Evolutionary conservation across 768 basidiomycete genomes (phyloP).

Genomic region (Kwoniella sp.): DNA sequence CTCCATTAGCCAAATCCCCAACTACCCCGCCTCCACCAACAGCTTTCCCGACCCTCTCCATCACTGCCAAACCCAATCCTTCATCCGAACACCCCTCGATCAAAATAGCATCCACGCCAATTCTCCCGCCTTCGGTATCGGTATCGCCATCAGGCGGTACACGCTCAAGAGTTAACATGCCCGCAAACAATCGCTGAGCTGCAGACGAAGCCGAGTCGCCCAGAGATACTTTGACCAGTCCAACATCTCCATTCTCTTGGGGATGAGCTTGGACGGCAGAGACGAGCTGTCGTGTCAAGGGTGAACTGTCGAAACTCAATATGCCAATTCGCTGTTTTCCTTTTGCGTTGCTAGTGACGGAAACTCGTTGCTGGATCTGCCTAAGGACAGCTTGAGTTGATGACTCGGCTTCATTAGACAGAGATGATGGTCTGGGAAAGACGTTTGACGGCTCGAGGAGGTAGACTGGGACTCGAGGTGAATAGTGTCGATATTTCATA

Average conservation of each 20-base stretch:
- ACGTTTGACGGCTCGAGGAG: conserved; percentile 60
- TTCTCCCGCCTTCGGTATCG: not conserved
- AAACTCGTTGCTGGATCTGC: conserved; percentile 5
- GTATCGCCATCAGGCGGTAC: not conserved
- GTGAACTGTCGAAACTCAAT: conserved; percentile 45
- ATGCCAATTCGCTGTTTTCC: conserved; percentile 28
- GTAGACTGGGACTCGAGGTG: conserved; percentile 81
- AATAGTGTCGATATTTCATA: conserved; percentile 98
- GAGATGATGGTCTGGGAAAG: conserved; percentile 59
- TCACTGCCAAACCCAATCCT: conserved; percentile 84
- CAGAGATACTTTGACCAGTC: conserved; percentile 44
- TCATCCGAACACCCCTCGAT: conserved; percentile 81
- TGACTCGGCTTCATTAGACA: conserved; percentile 43
- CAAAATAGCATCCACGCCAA: conserved; percentile 75
- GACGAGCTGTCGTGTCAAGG: conserved; percentile 25
- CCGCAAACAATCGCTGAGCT: conserved; percentile 83
- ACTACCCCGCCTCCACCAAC: conserved; percentile 63
- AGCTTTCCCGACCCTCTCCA: conserved; percentile 91
- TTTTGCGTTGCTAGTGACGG: not conserved
- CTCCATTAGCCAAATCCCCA: conserved; percentile 31
- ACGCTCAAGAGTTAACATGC: conserved; percentile 73
- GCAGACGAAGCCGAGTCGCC: conserved; percentile 61
- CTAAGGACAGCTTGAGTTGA: conserved; percentile 20
- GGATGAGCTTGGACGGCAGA: not conserved
- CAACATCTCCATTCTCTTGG: conserved; percentile 1